Base-by-base conservation (phyloP, 2,329 filamentous ascomycete species). In the Fusarium algeriense region DNA sequence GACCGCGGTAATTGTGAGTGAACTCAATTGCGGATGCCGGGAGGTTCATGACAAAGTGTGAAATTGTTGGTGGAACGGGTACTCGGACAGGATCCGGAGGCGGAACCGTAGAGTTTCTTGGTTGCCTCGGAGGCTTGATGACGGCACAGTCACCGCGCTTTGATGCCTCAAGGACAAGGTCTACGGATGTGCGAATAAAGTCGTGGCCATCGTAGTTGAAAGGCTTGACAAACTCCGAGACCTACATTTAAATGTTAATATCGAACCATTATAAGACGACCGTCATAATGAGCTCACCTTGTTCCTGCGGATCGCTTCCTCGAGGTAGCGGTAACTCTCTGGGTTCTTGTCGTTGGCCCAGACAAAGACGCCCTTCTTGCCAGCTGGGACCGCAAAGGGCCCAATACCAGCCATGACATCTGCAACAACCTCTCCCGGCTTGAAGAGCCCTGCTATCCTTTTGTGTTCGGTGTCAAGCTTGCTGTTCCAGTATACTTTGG, bases 21-120 rank as follows among this genome's bases (percentile, higher is more conserved):
- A 99, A 99, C 64, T 92, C 91, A 66, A 96, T 91, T 2, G 96
- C 95, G 2, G 90, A 92, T 3, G 95, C 96, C 1, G 96, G 96
- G 19, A 99, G 91, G 82, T 99, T 99, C 93, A 99, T 98, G 73
- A 98, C 92, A 80, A 95, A 99, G 83, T 98, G 96, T n/a, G 90
- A 88, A 79, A 98, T 93, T 40, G 91, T 91, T 5, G 87, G 86
- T 5, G 95, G 95, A 48, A 94, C 85, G 14, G 85, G 83, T 32
- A 89, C 78, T 67, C 76, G 81, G 70, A 75, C 75, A 28, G 80
- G 80, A 57, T 80, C 76, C 7, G 82, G 82, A 6, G 78, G 78
- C 17, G 80, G 78, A 23, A 77, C 76, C 19, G 81, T 78, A 46
- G 78, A 80, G 78, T 73, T 83, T 57, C 81, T 82, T 14, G 82